Evolutionary conservation across 2,329 filamentous ascomycete species (phyloP).

Genomic region (Cladophialophora immunda): DNA sequence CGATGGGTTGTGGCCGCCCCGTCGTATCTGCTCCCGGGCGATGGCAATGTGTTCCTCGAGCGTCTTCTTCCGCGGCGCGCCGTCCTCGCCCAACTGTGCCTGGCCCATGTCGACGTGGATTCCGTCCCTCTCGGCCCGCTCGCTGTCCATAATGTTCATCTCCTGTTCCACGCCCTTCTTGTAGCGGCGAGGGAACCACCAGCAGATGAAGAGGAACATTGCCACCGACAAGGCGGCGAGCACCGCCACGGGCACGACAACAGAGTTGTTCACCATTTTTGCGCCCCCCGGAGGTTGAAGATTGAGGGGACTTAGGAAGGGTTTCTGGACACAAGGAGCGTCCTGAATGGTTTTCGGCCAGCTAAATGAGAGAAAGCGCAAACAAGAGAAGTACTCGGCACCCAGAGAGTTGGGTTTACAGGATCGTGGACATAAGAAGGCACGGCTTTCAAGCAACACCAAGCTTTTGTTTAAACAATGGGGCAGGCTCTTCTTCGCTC

Average conservation of each 20-base stretch:
- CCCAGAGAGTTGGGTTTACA: not conserved
- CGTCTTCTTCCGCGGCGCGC: conserved; percentile 1
- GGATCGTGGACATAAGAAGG: not conserved
- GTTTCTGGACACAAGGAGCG: too few relatives aligned
- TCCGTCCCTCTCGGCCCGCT: conserved; percentile 4
- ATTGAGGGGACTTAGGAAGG: not conserved
- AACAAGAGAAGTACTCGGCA: too few relatives aligned
- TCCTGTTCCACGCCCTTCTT: conserved; percentile 38
- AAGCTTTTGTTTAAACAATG: conserved; percentile 6
- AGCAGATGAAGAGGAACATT: conserved; percentile 35
- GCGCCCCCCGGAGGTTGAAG: not conserved
- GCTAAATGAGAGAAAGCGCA: too few relatives aligned
- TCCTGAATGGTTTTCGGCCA: too few relatives aligned
- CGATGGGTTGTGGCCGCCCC: conserved; percentile 10
- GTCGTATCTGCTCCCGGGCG: conserved; percentile 13
- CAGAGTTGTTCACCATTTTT: conserved; percentile 24
- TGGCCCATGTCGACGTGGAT: conserved; percentile 1
- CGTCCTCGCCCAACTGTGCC: not conserved
- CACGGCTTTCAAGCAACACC: conserved; percentile 18
- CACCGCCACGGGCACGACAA: conserved; percentile 28
- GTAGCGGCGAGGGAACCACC: conserved; percentile 35
- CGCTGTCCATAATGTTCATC: conserved; percentile 38
- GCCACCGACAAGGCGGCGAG: conserved; percentile 22
- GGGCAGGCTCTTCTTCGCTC: too few relatives aligned
- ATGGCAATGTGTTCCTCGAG: conserved; percentile 23